phyloP scores from a whole-genome alignment of 768 basidiomycete genomes.

The Boletus sensibilis region DNA sequence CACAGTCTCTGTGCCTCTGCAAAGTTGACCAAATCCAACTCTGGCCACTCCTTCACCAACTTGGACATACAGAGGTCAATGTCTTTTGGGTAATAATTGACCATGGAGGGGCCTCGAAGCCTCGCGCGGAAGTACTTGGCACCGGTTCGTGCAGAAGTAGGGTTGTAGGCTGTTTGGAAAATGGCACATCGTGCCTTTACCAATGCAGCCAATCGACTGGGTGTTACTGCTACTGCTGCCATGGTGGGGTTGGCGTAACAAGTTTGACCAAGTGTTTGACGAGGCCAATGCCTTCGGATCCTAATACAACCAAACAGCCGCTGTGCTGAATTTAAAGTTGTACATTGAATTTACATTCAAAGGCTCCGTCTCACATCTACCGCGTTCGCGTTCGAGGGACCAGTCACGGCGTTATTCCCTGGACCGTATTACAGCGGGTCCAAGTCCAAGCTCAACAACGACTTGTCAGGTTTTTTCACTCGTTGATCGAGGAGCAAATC shows the following conservation, averaged over 20 bases:
- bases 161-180: conserved; percentile 90
- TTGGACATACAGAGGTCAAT: conserved; percentile 55
- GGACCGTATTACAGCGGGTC: no score
- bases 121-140: conserved; percentile 86
- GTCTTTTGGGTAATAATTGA: conserved; percentile 74
- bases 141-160: conserved; percentile 75
- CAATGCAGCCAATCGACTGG: conserved; percentile 59
- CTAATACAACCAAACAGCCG: conserved; percentile 32
- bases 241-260: conserved; percentile 9
- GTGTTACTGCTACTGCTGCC: conserved; percentile 39
- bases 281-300: conserved; percentile 23
- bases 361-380: no score
- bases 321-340: no score
- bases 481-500: no score
- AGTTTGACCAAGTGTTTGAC: no score
- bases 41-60: conserved; percentile 51
- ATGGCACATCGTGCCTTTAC: conserved; percentile 64
- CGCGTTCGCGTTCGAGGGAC: no score
- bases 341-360: no score
- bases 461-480: no score
- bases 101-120: conserved; percentile 83
- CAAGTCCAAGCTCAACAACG: no score
- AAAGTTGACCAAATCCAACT: conserved; percentile 59
- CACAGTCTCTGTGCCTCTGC: conserved; percentile 65
- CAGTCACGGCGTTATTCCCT: no score